Evolutionary conservation across 2,329 filamentous ascomycete genomes (phyloP).

Genomic region (Fusarium clavum): DNA sequence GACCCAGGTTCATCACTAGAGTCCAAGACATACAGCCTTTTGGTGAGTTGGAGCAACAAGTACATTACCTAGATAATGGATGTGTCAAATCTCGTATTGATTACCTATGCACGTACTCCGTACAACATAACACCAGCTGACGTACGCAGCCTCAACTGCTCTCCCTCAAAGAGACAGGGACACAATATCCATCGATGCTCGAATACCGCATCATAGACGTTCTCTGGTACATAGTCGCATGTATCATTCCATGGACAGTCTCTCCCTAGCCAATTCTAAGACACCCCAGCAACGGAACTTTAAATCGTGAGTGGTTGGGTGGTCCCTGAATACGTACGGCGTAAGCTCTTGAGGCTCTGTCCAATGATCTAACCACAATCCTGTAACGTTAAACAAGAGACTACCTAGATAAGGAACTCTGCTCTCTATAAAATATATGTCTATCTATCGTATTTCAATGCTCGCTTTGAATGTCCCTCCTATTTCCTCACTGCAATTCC

Average conservation of each 20-base stretch:
- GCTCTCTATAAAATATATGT: background rate
- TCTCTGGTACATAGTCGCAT: background rate
- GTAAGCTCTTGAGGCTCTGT: slow-evolving; percentile 1
- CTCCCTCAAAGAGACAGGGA: background rate
- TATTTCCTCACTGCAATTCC: background rate
- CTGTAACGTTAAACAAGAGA: background rate
- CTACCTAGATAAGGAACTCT: background rate
- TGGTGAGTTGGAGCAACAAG: background rate
- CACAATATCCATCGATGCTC: background rate
- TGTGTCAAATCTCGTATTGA: slow-evolving; percentile 22
- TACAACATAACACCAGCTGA: slow-evolving; percentile 17
- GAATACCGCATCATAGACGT: background rate
- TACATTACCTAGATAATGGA: background rate
- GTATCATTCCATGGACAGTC: background rate
- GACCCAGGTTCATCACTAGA: background rate
- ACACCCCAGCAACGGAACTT: background rate
- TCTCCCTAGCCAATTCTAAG: background rate
- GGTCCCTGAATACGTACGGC: background rate
- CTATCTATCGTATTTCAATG: background rate
- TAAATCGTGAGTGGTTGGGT: background rate
- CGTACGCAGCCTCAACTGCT: background rate
- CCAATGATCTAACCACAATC: background rate
- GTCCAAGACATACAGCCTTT: background rate
- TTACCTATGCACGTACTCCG: background rate
- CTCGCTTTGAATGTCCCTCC: background rate